Percentiles rank a stretch among this genome's conserved stretches.
phyloP scores from a whole-genome alignment of 208 protist genomes.

The Acanthamoeba castellanii region DNA sequence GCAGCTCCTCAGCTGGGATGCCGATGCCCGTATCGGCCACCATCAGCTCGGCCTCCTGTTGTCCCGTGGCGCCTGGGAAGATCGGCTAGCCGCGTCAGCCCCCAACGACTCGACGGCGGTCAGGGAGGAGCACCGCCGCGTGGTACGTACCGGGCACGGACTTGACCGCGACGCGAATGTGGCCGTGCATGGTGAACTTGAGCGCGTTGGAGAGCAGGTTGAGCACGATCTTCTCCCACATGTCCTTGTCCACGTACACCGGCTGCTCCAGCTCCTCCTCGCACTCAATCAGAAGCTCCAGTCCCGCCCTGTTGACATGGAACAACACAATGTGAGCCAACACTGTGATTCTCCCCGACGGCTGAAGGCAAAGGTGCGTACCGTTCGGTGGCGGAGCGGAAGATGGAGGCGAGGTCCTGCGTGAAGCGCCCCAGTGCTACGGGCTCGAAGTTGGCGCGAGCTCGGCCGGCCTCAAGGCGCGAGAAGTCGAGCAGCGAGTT shows the following conservation, averaged over 20 bases:
- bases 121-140: no score
- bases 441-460: conserved; percentile 74
- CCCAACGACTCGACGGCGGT: not conserved
- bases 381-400: conserved; percentile 44
- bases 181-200: conserved; percentile 78
- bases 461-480: conserved; percentile 78
- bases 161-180: conserved; percentile 40
- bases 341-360: not conserved
- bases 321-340: not conserved
- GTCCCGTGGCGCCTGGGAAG: not conserved
- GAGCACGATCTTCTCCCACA: conserved; percentile 81
- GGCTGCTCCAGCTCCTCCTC: not conserved
- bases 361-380: not conserved
- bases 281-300: conserved; percentile 21
- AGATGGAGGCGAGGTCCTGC: conserved; percentile 67
- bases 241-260: conserved; percentile 75
- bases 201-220: conserved; percentile 80
- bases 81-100: no score
- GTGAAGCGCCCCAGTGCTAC: conserved; percentile 72
- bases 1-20: conserved; percentile 67
- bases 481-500: conserved; percentile 79
- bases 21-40: conserved; percentile 76
- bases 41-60: not conserved
- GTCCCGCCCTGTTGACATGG: not conserved
- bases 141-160: not conserved